Conservation (phyloP, 2,329 filamentous ascomycete genomes). For the Penicillium corylophilum region DNA sequence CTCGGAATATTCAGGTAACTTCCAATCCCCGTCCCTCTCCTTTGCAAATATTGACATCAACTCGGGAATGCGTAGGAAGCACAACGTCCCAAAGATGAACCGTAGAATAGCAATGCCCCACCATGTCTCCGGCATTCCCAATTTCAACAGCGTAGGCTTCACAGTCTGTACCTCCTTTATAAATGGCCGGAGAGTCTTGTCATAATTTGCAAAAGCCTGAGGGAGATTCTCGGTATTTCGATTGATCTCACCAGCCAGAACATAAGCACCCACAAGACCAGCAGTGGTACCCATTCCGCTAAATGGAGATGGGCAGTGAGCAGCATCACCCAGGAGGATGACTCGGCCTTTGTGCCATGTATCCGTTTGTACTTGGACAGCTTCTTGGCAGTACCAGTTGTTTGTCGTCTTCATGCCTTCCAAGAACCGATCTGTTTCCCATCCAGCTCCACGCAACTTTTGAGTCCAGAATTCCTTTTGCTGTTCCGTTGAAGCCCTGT, state of each 20-base stretch:
- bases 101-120: conserved; percentile 22
- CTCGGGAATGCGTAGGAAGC: conserved; percentile 19
- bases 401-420: conserved; percentile 39
- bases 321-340: conserved; percentile 44
- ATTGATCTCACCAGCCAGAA: conserved; percentile 54
- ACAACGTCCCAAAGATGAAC: conserved; percentile 10
- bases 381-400: conserved; percentile 48
- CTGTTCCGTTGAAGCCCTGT: conserved; percentile 12
- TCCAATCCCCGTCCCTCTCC: conserved; percentile 20
- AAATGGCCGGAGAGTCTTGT: conserved; percentile 24
- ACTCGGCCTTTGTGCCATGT: conserved; percentile 30
- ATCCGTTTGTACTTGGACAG: conserved; percentile 34
- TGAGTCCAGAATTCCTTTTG: conserved; percentile 30
- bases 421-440: conserved; percentile 37
- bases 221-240: conserved; percentile 20
- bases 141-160: conserved; percentile 10
- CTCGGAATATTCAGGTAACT: conserved; percentile 23
- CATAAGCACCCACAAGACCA: conserved; percentile 49
- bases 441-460: conserved; percentile 39
- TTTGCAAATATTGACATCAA: conserved; percentile 15
- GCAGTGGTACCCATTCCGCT: conserved; percentile 39
- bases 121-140: conserved; percentile 15
- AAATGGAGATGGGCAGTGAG: conserved; percentile 34
- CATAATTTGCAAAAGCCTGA: conserved; percentile 23
- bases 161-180: conserved; percentile 22